Evolutionary conservation across 23 red algal species (phyloP).

Genomic region (Porphyridium purpureum): DNA sequence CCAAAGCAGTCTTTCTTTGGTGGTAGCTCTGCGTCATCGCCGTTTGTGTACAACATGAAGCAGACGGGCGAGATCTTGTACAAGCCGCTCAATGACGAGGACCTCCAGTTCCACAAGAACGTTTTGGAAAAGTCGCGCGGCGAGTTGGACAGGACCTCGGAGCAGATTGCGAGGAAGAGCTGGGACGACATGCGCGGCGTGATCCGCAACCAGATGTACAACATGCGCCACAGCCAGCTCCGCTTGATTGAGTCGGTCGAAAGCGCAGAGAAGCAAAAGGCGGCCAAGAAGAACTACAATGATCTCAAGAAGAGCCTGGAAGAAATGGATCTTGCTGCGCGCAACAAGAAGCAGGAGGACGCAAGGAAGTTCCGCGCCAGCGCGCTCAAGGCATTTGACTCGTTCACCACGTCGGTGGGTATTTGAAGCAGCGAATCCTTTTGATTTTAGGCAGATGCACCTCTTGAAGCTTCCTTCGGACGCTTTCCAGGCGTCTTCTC

Average conservation of each 20-base stretch:
- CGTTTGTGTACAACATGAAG: conserved; percentile 52
- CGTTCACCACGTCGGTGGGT: too few relatives aligned
- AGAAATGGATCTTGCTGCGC: conserved; percentile 53
- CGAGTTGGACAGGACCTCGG: not conserved
- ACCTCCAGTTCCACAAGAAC: not conserved
- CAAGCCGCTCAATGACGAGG: conserved; percentile 14
- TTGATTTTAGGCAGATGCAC: too few relatives aligned
- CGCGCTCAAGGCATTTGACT: conserved; percentile 22
- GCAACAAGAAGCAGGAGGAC: conserved; percentile 50
- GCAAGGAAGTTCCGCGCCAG: conserved; percentile 30
- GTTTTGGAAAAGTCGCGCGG: not conserved
- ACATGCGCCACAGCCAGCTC: conserved; percentile 22
- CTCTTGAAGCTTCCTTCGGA: too few relatives aligned
- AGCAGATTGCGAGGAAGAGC: conserved; percentile 43
- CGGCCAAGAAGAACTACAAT: conserved; percentile 48
- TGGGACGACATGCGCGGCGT: conserved; percentile 86
- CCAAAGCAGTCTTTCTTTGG: conserved; percentile 87
- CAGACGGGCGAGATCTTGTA: conserved; percentile 34
- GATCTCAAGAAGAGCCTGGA: conserved; percentile 66
- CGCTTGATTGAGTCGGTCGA: conserved; percentile 17
- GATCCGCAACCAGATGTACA: conserved; percentile 24
- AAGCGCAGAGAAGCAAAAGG: conserved; percentile 9
- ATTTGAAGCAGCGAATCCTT: too few relatives aligned
- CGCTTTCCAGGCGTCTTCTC: too few relatives aligned
- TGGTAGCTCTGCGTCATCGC: conserved; percentile 40